These are phyloP conservation scores for Paraphaeosphaeria sporulosa DNA, from an alignment of 2,329 filamentous ascomycete genomes.

Conservation along the genomic window DNA sequence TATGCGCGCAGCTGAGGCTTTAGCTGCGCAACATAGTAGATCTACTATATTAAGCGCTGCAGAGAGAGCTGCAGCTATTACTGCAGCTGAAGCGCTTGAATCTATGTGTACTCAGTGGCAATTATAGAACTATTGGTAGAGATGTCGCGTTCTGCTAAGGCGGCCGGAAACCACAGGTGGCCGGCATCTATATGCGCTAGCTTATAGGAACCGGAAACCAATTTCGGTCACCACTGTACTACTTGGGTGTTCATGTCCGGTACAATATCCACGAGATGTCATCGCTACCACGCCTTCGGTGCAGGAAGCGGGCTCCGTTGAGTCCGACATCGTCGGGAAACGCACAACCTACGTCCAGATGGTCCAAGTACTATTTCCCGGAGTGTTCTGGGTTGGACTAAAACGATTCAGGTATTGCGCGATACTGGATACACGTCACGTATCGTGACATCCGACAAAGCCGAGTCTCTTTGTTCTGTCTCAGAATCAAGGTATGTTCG, in stretches of 20 bases:
- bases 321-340: not conserved
- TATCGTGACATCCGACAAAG: not conserved
- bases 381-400: not conserved
- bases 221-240: too few species aligned
- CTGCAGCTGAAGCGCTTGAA: too few species aligned
- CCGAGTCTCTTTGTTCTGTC: conserved; percentile 4
- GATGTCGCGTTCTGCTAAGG: too few species aligned
- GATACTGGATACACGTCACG: not conserved
- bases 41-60: too few species aligned
- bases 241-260: not conserved
- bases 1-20: too few species aligned
- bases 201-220: too few species aligned
- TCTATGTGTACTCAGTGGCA: too few species aligned
- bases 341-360: not conserved
- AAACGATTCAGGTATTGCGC: not conserved
- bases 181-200: too few species aligned
- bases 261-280: not conserved
- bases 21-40: too few species aligned
- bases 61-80: too few species aligned
- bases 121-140: too few species aligned
- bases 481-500: not conserved
- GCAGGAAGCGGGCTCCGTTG: not conserved
- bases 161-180: too few species aligned
- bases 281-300: not conserved
- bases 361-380: not conserved